Percentiles rank a stretch among this genome's conserved stretches.
These are phyloP conservation scores for Phytopythium boreale DNA, from an alignment of 352 stramenopile genomes.

Conservation along the genomic window DNA sequence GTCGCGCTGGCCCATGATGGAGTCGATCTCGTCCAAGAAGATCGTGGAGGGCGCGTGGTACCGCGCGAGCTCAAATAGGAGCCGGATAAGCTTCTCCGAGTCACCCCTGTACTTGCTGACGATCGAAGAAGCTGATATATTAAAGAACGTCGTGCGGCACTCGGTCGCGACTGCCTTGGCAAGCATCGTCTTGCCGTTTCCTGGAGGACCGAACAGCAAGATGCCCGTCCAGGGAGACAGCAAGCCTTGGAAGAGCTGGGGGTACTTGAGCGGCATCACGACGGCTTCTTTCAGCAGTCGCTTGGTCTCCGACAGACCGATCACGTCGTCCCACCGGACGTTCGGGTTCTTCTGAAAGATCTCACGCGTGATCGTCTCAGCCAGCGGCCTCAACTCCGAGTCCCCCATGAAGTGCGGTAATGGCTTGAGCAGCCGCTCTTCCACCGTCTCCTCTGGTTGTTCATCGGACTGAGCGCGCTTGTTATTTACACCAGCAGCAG, in stretches of 20 bases:
- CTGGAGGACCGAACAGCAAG: slow-evolving; percentile 81
- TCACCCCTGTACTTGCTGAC: slow-evolving; percentile 86
- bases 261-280: slow-evolving; percentile 94
- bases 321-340: slow-evolving; percentile 87
- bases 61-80: slow-evolving; percentile 79
- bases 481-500: slow-evolving; percentile 11
- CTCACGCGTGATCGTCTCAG: slow-evolving; percentile 88
- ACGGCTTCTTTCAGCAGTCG: slow-evolving; percentile 93
- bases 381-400: slow-evolving; percentile 81
- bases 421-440: slow-evolving; percentile 83
- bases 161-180: slow-evolving; percentile 83
- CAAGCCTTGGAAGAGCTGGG: slow-evolving; percentile 93
- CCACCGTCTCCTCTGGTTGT: slow-evolving; percentile 42
- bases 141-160: slow-evolving; percentile 87
- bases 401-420: slow-evolving; percentile 85
- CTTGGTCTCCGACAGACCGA: slow-evolving; percentile 91
- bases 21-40: slow-evolving; percentile 87
- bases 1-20: slow-evolving; percentile 88
- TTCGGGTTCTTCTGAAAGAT: slow-evolving; percentile 92
- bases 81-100: slow-evolving; percentile 85
- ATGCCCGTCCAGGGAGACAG: slow-evolving; percentile 90
- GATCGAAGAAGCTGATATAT: slow-evolving; percentile 85
- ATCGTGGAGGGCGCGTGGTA: slow-evolving; percentile 86
- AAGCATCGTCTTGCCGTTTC: slow-evolving; percentile 89
- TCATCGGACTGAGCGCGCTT: slow-evolving; percentile 28